These are phyloP conservation scores for Dactylellina haptotyla DNA, from an alignment of 2,329 filamentous ascomycete species.

Conservation along the genomic window DNA sequence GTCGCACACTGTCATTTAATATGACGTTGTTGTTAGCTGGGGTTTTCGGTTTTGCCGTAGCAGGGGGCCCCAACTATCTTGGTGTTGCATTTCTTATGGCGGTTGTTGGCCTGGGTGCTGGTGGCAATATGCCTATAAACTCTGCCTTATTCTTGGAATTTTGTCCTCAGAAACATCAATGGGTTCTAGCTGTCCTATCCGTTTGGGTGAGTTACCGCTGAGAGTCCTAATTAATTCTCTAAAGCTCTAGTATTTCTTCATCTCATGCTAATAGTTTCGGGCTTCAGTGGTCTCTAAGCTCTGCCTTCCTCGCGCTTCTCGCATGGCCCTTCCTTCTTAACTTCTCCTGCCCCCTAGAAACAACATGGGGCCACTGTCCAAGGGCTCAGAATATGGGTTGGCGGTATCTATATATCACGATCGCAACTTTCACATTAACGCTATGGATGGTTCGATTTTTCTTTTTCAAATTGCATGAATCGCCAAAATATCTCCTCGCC, in stretches of 20 bases:
- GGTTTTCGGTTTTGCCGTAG: conserved; percentile 75
- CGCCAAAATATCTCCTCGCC: conserved; percentile 65
- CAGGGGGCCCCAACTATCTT: conserved; percentile 75
- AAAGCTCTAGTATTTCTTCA: conserved; percentile 60
- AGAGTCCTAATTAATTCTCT: neutral
- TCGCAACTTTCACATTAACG: conserved; percentile 63
- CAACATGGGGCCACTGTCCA: conserved; percentile 61
- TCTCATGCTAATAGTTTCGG: conserved; percentile 61
- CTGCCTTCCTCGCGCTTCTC: conserved; percentile 75
- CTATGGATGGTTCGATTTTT: conserved; percentile 64
- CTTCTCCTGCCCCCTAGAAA: conserved; percentile 60
- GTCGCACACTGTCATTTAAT: conserved; percentile 79
- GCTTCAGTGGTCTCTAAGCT: conserved; percentile 88
- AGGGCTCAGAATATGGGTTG: conserved; percentile 65
- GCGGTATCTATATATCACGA: conserved; percentile 65
- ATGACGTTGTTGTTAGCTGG: conserved; percentile 78
- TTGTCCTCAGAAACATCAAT: conserved; percentile 69
- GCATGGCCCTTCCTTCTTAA: conserved; percentile 65
- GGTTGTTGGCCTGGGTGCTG: conserved; percentile 76
- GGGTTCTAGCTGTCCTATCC: conserved; percentile 68
- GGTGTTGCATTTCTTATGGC: conserved; percentile 75
- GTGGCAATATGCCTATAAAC: conserved; percentile 66
- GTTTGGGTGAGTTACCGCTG: conserved; percentile 35
- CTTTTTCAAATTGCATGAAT: conserved; percentile 65
- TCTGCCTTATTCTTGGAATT: conserved; percentile 74